Conservation (phyloP, 2,329 filamentous ascomycete genomes). For the Claviceps sorghi region DNA sequence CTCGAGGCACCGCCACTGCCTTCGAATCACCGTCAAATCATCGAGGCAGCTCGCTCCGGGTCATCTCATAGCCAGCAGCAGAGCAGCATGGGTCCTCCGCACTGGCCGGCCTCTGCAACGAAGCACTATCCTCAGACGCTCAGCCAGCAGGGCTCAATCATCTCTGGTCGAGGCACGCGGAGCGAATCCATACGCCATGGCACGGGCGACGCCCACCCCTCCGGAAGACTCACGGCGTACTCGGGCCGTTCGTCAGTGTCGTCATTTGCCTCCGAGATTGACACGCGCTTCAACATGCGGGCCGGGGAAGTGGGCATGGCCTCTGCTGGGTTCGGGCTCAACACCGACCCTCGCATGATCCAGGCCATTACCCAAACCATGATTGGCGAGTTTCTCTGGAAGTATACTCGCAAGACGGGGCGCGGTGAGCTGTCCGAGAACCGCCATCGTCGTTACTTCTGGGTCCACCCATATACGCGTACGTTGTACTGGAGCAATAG, state of each 20-base stretch:
- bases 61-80: constrained; percentile 32
- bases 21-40: constrained; percentile 66
- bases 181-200: constrained; percentile 34
- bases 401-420: constrained; percentile 92
- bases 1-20: constrained; percentile 57
- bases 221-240: constrained; percentile 22
- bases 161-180: constrained; percentile 35
- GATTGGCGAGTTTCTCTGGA: constrained; percentile 98
- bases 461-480: constrained; percentile 94
- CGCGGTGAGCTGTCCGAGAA: constrained; percentile 78
- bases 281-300: constrained; percentile 70
- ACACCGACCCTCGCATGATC: constrained; percentile 93
- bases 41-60: constrained; percentile 58
- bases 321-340: constrained; percentile 46
- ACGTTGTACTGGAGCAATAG: constrained; percentile 94
- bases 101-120: constrained; percentile 61
- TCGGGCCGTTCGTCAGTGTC: constrained; percentile 66
- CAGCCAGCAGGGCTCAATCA: constrained; percentile 30
- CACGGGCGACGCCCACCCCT: constrained; percentile 32
- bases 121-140: constrained; percentile 47
- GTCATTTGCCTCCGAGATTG: constrained; percentile 88
- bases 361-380: constrained; percentile 98
- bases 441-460: constrained; percentile 90
- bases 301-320: constrained; percentile 41
- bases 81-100: constrained; percentile 67